Conservation (phyloP, 306 rosid genomes). For the Boehmeria nivea region DNA sequence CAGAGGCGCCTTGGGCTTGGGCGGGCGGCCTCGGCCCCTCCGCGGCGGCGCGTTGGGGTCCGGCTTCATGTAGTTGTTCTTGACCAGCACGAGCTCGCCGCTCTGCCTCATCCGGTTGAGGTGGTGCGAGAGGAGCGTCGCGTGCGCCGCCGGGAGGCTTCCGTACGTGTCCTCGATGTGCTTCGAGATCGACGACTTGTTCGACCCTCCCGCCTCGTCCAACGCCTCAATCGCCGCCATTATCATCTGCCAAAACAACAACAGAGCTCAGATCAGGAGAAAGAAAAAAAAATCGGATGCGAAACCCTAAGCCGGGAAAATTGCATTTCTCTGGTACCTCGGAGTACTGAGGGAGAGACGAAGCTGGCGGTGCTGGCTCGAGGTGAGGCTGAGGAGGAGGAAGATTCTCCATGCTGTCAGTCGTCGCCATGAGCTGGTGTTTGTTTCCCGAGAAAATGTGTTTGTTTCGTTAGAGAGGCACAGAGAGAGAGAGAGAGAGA, state of each 20-base stretch:
- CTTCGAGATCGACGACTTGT: conserved; percentile 39
- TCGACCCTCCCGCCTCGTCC: conserved; percentile 30
- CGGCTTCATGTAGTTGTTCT: conserved; percentile 49
- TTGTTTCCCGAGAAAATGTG: conserved; percentile 6
- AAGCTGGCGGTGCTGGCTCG: conserved; percentile 7
- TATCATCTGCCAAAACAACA: conserved; percentile 29
- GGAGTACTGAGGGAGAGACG: conserved; percentile 32
- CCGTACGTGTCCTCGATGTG: conserved; percentile 37
- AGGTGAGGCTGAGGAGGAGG: conserved; percentile 10
- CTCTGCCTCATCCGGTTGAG: conserved; percentile 34
- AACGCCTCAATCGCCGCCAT: conserved; percentile 43
- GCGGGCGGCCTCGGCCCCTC: conserved; percentile 53
- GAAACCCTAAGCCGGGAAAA: background rate
- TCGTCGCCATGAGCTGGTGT: conserved; percentile 27
- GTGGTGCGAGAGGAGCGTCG: conserved; percentile 33
- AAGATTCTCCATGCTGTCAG: conserved; percentile 20
- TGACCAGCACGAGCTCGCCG: conserved; percentile 35
- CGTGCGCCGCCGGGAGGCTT: conserved; percentile 34
- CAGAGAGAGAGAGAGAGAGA: background rate
- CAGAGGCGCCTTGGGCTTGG: conserved; percentile 32
- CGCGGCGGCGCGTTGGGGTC: conserved; percentile 46
- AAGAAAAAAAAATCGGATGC: background rate
- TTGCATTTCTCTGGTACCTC: conserved; percentile 23
- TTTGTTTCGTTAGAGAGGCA: background rate
- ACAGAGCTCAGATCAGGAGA: background rate